These are phyloP conservation scores for Fusarium metavorans DNA, from an alignment of 2,329 filamentous ascomycete genomes.

Conservation along the genomic window DNA sequence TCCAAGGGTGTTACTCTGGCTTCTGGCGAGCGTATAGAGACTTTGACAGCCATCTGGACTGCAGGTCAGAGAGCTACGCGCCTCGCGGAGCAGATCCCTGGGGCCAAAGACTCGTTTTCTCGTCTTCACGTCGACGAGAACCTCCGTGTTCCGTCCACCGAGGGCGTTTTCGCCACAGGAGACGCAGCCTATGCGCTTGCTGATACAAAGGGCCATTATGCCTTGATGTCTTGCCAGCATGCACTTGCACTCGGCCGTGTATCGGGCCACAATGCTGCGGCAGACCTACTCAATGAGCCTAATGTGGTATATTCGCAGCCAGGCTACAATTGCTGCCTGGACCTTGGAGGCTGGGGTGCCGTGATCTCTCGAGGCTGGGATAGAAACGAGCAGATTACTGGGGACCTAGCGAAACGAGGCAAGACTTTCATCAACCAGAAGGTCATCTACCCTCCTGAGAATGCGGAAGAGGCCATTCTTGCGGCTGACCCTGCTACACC, in stretches of 20 bases:
- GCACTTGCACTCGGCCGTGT: conserved; percentile 51
- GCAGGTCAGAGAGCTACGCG: conserved; percentile 49
- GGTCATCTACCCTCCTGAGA: conserved; percentile 8
- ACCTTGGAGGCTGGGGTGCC: conserved; percentile 50
- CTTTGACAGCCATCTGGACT: conserved; percentile 53
- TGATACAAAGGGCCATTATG: conserved; percentile 43
- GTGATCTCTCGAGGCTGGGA: conserved; percentile 49
- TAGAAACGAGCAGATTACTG: conserved; percentile 42
- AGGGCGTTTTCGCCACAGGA: conserved; percentile 42
- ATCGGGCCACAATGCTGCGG: conserved; percentile 50
- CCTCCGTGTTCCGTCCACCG: not conserved
- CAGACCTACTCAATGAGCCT: conserved; percentile 46
- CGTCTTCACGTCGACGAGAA: conserved; percentile 14
- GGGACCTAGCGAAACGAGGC: conserved; percentile 46
- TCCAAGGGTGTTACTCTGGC: conserved; percentile 39
- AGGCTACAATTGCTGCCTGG: conserved; percentile 50
- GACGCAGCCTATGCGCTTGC: conserved; percentile 47
- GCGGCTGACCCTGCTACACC: conserved; percentile 1
- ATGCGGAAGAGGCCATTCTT: not conserved
- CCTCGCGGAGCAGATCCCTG: conserved; percentile 49
- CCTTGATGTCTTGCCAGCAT: conserved; percentile 56
- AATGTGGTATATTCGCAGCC: conserved; percentile 46
- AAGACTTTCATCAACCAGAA: conserved; percentile 50
- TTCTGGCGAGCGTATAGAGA: conserved; percentile 49
- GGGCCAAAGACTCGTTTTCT: conserved; percentile 40